Conservation (phyloP, 441 rosid genomes). For the Gossypium gossypioides region DNA sequence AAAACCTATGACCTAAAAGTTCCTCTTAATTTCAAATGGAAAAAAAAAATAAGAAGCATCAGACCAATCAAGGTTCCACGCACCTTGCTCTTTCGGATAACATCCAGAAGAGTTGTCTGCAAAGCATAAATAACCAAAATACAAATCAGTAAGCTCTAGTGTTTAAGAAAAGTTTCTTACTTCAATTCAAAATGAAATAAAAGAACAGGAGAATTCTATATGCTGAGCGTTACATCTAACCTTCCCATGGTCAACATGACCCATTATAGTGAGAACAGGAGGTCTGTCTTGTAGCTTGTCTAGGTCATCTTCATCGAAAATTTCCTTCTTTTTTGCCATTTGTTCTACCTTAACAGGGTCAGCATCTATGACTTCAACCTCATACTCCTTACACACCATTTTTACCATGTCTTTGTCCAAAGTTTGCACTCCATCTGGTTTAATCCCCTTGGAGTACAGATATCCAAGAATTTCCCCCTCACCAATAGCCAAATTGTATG, state of each 20-base stretch:
- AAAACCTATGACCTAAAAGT: not conserved
- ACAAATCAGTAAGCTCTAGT: conserved; percentile 23
- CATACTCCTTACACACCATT: conserved; percentile 80
- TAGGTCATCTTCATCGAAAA: conserved; percentile 73
- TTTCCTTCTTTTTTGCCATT: conserved; percentile 82
- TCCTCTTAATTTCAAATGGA: not conserved
- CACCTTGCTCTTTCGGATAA: conserved; percentile 93
- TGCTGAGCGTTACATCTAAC: conserved; percentile 25
- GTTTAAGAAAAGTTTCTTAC: not conserved
- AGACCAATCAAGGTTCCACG: conserved; percentile 17
- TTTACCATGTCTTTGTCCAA: conserved; percentile 86
- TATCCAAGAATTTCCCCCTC: conserved; percentile 90
- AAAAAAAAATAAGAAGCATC: not conserved
- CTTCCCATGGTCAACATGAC: conserved; percentile 99
- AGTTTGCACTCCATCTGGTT: conserved; percentile 92
- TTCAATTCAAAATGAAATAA: conserved; percentile 8
- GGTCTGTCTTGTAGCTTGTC: conserved; percentile 85
- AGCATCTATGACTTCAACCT: conserved; percentile 79
- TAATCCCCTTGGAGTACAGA: conserved; percentile 80
- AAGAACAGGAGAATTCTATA: not conserved
- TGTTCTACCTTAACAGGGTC: conserved; percentile 68
- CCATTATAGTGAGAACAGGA: conserved; percentile 98
- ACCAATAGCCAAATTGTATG: conserved; percentile 57
- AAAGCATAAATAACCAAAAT: conserved; percentile 23
- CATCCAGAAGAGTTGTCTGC: conserved; percentile 75